phyloP scores from a whole-genome alignment of 192 early-diverging fungal genomes.

The Coemansia sp. region DNA sequence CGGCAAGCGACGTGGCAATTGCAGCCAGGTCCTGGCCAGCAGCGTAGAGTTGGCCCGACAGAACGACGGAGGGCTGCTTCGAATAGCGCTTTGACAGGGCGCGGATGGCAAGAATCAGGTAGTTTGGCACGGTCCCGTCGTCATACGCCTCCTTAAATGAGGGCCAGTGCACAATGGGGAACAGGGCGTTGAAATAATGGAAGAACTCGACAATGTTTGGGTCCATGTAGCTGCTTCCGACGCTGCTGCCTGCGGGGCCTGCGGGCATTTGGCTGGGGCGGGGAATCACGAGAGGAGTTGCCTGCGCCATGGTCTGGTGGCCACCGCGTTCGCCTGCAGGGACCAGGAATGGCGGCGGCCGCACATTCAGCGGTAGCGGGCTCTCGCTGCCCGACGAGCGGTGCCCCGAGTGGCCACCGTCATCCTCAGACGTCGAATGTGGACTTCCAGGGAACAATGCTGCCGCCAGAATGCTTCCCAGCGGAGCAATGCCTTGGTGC shows the following conservation, averaged over 20 bases:
- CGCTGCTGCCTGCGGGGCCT: not conserved
- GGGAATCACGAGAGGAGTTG: slow-evolving; percentile 48
- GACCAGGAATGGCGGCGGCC: slow-evolving; percentile 45
- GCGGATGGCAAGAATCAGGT: slow-evolving; percentile 54
- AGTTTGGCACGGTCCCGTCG: slow-evolving; percentile 55
- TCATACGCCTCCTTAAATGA: slow-evolving; percentile 57
- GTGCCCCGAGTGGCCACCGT: slow-evolving; percentile 39
- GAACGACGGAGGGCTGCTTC: slow-evolving; percentile 52
- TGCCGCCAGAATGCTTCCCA: slow-evolving; percentile 42
- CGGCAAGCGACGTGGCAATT: slow-evolving; percentile 53
- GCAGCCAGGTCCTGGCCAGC: slow-evolving; percentile 55
- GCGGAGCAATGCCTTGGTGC: slow-evolving; percentile 34
- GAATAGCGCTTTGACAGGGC: slow-evolving; percentile 55
- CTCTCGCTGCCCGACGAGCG: slow-evolving; percentile 54
- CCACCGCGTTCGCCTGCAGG: slow-evolving; percentile 51
- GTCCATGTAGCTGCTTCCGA: slow-evolving; percentile 44
- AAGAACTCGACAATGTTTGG: slow-evolving; percentile 55
- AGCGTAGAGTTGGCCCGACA: slow-evolving; percentile 47
- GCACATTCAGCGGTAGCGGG: slow-evolving; percentile 37
- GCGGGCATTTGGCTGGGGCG: slow-evolving; percentile 32
- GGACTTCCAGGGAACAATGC: slow-evolving; percentile 54
- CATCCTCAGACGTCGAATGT: slow-evolving; percentile 40
- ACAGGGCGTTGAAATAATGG: slow-evolving; percentile 56
- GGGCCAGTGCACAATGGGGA: slow-evolving; percentile 55
- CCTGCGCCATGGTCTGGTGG: slow-evolving; percentile 51